A percentile compares a stretch with the other conserved stretches of the same genome.
Evolutionary conservation across 495 filamentous ascomycete species (phyloP).

Genomic region (Penicillium turbatum): DNA sequence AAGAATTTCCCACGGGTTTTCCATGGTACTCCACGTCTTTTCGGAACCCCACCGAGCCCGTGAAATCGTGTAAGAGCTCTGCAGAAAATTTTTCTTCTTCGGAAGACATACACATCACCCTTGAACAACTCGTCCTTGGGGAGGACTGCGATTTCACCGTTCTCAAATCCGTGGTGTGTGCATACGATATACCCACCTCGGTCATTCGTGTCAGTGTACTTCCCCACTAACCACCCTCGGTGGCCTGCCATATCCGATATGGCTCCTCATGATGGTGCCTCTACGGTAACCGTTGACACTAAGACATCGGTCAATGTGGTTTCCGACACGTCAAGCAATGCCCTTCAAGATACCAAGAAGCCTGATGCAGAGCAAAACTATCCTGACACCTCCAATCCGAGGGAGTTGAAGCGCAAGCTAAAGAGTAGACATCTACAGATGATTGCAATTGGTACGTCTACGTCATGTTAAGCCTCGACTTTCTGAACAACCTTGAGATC

Average conservation of each 20-base stretch:
- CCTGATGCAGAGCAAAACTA: conserved; percentile 24
- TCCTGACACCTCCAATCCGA: conserved; percentile 5
- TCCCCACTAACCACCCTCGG: too few species aligned
- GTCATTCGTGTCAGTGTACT: too few species aligned
- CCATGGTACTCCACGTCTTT: conserved; percentile 11
- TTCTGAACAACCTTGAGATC: conserved; percentile 28
- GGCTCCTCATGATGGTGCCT: conserved; percentile 13
- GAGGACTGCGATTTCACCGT: background rate
- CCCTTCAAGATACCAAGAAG: conserved; percentile 22
- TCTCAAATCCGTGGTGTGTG: background rate
- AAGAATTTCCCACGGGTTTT: conserved; percentile 2
- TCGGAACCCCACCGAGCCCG: conserved; percentile 10
- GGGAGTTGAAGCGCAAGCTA: conserved; percentile 49
- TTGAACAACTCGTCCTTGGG: background rate
- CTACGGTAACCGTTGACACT: conserved; percentile 4
- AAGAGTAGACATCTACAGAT: conserved; percentile 63
- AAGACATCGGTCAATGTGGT: conserved; percentile 6
- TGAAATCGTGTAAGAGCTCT: conserved; percentile 14
- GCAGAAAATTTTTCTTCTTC: conserved; percentile 7
- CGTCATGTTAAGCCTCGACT: conserved; percentile 28
- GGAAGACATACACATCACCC: background rate
- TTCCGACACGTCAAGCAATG: conserved; percentile 10
- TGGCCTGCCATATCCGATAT: conserved; percentile 9
- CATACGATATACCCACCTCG: background rate
- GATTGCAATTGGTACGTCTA: conserved; percentile 57